Evolutionary conservation across 2,329 filamentous ascomycete species (phyloP), one percentile per base, ranked within the genome.

Genomic region (Beauveria sp.): DNA sequence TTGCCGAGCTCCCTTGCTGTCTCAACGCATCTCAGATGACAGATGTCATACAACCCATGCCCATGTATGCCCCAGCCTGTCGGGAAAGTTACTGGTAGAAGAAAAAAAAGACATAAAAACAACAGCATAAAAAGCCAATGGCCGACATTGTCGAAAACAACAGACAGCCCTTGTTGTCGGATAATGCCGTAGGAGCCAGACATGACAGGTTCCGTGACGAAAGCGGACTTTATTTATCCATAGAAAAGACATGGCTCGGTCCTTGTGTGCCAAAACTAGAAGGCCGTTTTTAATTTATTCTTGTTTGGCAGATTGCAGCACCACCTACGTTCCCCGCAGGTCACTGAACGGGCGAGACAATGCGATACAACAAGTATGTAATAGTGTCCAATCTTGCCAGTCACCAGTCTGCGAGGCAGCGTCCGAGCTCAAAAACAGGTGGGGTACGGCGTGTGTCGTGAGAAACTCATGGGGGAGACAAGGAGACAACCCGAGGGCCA

Each of bases 371-470:
- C 18, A 22, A 38, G 31, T 34, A 34, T 34, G 31, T 12, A 34
- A 10, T 34, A 31, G 31, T 34, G 31, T 5, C 3, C 9, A 31
- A 31, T 31, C 8, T 31, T 31, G 28, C 9, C 28, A 31, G 28
- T 34, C 4, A 12, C 31, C 31, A 34, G 31, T 22, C 4, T 34
- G 9, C 31, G 14, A 40, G 54, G n/a, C 20, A 49, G 45, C 18
- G 56, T 59, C 56, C 56, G 56, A 59, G 56, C 56, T 26, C 56
- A 50, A 16, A 50, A 26, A 51, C n/a, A 9, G 20, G 56, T 49
- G 56, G 56, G 56, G 24, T 59, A 51, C 56, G 10, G 22, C 12
- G 7, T 22, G 28, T 14, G 45, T 42, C 9, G n/a, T 6, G 53
- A 54, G 52, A 42, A 54, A 26, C 50, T 8, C 31, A 34, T 24